phyloP scores from a whole-genome alignment of 495 filamentous ascomycete genomes.

The Penicillium egyptiacum region DNA sequence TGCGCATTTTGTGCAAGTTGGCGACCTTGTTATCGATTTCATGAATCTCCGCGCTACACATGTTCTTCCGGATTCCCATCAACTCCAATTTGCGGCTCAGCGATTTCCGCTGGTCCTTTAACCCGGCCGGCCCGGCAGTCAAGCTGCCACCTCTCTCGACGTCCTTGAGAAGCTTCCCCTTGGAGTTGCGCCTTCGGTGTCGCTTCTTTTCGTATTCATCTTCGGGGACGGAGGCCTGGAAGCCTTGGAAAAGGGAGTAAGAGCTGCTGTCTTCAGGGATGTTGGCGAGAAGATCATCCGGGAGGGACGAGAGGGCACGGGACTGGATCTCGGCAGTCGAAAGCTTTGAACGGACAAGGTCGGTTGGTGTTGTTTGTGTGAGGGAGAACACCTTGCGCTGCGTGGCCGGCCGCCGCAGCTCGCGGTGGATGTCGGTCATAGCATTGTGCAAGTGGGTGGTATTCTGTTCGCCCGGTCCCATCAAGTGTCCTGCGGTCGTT shows the following conservation, averaged over 20 bases:
- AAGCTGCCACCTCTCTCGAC: slow-evolving; percentile 50
- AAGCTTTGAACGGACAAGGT: slow-evolving; percentile 88
- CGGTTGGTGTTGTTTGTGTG: slow-evolving; percentile 82
- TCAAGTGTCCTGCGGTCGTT: slow-evolving; percentile 86
- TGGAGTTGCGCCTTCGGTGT: slow-evolving; percentile 68
- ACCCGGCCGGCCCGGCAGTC: slow-evolving; percentile 61
- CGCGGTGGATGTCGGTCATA: slow-evolving; percentile 84
- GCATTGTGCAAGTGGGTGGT: slow-evolving; percentile 72
- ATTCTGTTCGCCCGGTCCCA: slow-evolving; percentile 64
- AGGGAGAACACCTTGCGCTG: slow-evolving; percentile 90
- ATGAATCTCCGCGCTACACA: slow-evolving; percentile 93
- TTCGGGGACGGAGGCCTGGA: slow-evolving; percentile 86
- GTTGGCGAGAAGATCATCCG: slow-evolving; percentile 84
- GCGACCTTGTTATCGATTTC: slow-evolving; percentile 97
- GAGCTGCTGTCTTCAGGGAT: slow-evolving; percentile 81
- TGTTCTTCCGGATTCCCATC: slow-evolving; percentile 91
- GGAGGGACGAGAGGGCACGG: slow-evolving; percentile 81
- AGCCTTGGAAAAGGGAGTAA: slow-evolving; percentile 95
- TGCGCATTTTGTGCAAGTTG: slow-evolving; percentile 90
- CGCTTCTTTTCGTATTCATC: slow-evolving; percentile 62
- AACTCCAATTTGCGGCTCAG: slow-evolving; percentile 84
- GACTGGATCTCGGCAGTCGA: slow-evolving; percentile 93
- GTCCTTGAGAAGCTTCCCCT: slow-evolving; percentile 72
- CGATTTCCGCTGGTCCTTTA: slow-evolving; percentile 74
- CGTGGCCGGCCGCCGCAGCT: slow-evolving; percentile 75